Percentiles rank a stretch among this genome's conserved stretches.
These are phyloP conservation scores for Trypanosoma theileri DNA, from an alignment of 208 protist species.

Conservation along the genomic window DNA sequence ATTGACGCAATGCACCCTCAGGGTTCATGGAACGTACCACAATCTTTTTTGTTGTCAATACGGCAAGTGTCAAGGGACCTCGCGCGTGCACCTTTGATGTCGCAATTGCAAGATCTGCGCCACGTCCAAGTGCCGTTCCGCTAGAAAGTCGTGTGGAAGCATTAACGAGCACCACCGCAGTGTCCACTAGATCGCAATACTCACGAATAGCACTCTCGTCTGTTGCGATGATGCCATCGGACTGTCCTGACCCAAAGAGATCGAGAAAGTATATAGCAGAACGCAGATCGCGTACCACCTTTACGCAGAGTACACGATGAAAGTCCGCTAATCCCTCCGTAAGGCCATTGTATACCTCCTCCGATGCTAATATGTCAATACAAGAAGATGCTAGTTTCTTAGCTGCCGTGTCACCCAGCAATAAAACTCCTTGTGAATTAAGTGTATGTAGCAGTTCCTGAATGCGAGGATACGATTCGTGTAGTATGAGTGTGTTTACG, in stretches of 20 bases:
- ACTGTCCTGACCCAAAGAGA: conserved; percentile 56
- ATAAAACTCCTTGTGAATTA: conserved; percentile 27
- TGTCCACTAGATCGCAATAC: conserved; percentile 47
- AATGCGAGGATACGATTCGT: conserved; percentile 49
- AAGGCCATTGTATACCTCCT: conserved; percentile 54
- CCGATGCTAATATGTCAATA: conserved; percentile 40
- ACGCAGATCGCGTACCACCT: conserved; percentile 42
- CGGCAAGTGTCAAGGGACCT: conserved; percentile 45
- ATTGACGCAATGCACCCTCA: conserved; percentile 33
- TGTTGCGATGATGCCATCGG: conserved; percentile 52
- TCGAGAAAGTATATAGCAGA: conserved; percentile 60
- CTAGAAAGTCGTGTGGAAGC: conserved; percentile 55
- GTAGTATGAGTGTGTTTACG: conserved; percentile 47
- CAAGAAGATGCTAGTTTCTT: conserved; percentile 39
- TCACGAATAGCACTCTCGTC: conserved; percentile 37
- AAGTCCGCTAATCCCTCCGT: conserved; percentile 38
- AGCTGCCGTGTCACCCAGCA: conserved; percentile 42
- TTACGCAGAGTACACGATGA: conserved; percentile 41
- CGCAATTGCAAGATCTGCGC: conserved; percentile 50
- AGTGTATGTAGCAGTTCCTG: conserved; percentile 50
- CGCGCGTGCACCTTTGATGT: conserved; percentile 57
- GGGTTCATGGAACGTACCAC: conserved; percentile 34
- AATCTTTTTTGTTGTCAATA: conserved; percentile 48
- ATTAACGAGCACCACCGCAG: conserved; percentile 53
- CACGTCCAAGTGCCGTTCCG: conserved; percentile 51